Evolutionary conservation across 768 basidiomycete genomes (phyloP), one percentile per base, ranked within the genome.

Genomic region (Mycena vulgaris): DNA sequence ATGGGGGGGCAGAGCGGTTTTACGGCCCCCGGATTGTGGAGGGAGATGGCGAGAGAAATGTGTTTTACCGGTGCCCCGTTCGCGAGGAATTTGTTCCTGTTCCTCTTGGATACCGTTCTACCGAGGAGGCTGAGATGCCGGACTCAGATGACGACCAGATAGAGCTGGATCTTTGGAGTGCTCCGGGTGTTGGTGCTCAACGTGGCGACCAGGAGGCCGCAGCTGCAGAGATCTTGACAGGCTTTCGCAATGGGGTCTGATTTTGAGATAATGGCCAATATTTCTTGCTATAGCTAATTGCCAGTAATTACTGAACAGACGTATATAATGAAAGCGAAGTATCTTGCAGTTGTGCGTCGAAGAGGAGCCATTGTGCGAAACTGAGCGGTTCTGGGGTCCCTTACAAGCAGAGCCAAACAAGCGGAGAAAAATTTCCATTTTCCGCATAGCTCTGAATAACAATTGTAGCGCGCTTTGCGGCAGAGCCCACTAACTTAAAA

Each of bases 71-170:
- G 2, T 55, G 53, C 42, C 63, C 42, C 8, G n/a, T 42, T 10
- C 51, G 16, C 5, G 6, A 47, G 0, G 35, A 16, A 2, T 64
- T 64, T 30, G 52, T 55, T 19, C 53, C 63, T 5, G 17, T 64
- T 17, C 52, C 63, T 17, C 63, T 31, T 8, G 53, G 63, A 30
- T 64, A 64, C 31, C 42, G 53, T 30, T 53, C 51, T 19, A 51
- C 35, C 19, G 3, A 8, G 17, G 49, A 51, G 37, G 49, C 30
- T 23, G 35, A 63, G 25, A 28, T 28, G 35, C 23, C 37, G 10
- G 37, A 16, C 5, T 17, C 16, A 6, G 60, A 48, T 19, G 48
- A 62, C 19, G 61, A 37, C 7, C 23, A 51, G 47, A 2, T 1
- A 16, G 60, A 61, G 33, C 17, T 63, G 48, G 49, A 63, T 30